phyloP scores from a whole-genome alignment of 1,284 basidiomycete species.

The Tremellales sp. region DNA sequence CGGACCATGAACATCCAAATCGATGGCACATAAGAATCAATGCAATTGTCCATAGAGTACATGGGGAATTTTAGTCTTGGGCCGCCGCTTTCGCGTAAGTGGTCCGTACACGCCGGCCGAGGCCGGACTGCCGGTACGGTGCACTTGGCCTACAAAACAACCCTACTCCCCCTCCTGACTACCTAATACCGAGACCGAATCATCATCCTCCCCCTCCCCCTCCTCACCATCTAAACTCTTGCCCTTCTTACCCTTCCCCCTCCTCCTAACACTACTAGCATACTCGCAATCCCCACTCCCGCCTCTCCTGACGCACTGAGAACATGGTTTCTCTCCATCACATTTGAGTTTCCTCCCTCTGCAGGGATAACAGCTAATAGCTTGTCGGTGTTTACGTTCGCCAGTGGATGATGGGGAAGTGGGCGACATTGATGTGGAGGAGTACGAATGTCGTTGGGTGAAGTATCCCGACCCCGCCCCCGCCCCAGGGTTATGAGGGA shows the following conservation, averaged over 20 bases:
- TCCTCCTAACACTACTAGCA: constrained; percentile 27
- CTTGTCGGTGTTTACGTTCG: constrained; percentile 21
- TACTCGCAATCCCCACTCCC: constrained; percentile 31
- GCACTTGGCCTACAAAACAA: too few relatives aligned
- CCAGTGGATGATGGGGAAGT: neutral
- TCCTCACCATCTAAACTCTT: constrained; percentile 2
- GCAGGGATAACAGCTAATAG: constrained; percentile 39
- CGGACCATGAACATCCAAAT: too few relatives aligned
- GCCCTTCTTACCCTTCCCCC: constrained; percentile 35
- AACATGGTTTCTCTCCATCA: constrained; percentile 35
- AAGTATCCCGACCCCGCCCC: neutral
- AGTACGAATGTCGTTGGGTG: neutral
- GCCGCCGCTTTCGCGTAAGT: too few relatives aligned
- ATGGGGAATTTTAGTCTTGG: too few relatives aligned
- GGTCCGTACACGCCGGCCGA: too few relatives aligned
- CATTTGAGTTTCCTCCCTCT: constrained; percentile 38
- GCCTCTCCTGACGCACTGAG: constrained; percentile 28
- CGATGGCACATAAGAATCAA: too few relatives aligned
- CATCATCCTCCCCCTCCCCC: constrained; percentile 1
- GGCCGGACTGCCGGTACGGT: too few relatives aligned
- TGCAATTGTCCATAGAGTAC: too few relatives aligned
- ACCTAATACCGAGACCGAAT: too few relatives aligned
- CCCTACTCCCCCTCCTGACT: too few relatives aligned
- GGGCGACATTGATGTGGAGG: neutral
- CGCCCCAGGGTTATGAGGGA: neutral